Evolutionary conservation across 2,329 filamentous ascomycete species (phyloP).

Genomic region (Fusarium keratoplasticum): DNA sequence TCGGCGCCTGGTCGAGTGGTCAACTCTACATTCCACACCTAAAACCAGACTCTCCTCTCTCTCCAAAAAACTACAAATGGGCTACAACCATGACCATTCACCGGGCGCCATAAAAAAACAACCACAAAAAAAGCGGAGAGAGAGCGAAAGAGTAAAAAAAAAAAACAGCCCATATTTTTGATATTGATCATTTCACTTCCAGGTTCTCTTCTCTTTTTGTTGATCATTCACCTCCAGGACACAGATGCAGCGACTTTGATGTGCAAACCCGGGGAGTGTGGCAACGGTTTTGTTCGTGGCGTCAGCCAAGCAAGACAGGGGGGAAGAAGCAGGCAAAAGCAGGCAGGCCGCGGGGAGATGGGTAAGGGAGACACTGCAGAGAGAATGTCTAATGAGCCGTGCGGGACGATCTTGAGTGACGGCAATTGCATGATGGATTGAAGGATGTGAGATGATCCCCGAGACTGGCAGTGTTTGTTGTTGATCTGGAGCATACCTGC

Average conservation of each 20-base stretch:
- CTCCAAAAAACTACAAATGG: background rate
- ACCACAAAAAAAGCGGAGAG: background rate
- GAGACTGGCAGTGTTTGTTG: background rate
- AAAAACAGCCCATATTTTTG: background rate
- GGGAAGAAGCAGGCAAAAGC: background rate
- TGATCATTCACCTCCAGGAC: background rate
- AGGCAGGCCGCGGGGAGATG: background rate
- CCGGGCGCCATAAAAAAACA: background rate
- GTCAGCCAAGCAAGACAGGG: constrained; percentile 4
- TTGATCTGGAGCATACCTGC: background rate
- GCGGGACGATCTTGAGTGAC: background rate
- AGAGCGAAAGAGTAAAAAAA: background rate
- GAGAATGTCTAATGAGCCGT: background rate
- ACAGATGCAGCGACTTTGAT: background rate
- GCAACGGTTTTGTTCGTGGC: background rate
- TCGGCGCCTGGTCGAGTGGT: background rate
- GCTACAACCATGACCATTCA: background rate
- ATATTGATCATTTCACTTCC: background rate
- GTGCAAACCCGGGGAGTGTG: background rate
- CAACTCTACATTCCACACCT: background rate
- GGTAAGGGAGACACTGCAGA: background rate
- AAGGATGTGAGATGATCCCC: background rate
- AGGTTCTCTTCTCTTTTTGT: background rate
- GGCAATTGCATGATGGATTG: background rate
- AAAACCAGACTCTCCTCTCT: background rate